A percentile compares a stretch with the other conserved stretches of the same genome.
These are phyloP conservation scores for Ceratocystis papillata DNA, from an alignment of 2,329 filamentous ascomycete genomes.

Conservation along the genomic window DNA sequence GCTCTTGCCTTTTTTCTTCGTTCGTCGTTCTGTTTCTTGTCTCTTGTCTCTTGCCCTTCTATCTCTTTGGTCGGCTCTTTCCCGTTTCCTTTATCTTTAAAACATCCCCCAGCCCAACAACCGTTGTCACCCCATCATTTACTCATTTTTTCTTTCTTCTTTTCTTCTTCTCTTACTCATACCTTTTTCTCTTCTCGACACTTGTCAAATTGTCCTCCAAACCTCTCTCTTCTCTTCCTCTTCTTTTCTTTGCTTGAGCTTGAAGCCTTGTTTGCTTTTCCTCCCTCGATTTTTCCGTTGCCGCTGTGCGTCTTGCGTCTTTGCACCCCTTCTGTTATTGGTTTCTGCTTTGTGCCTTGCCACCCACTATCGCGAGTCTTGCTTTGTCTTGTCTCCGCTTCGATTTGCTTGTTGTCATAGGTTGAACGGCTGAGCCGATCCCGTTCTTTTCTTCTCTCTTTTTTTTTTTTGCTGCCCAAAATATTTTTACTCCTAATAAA, in stretches of 20 bases:
- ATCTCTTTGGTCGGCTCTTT: not conserved
- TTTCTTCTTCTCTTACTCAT: not conserved
- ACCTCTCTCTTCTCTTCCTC: not conserved
- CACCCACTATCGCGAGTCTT: conserved; percentile 10
- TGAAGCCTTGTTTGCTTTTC: conserved; percentile 11
- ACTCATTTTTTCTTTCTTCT: not conserved
- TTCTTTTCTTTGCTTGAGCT: not conserved
- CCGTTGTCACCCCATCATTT: not conserved
- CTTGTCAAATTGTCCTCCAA: not conserved
- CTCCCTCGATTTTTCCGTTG: conserved; percentile 7
- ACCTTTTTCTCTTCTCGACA: not conserved
- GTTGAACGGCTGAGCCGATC: conserved; percentile 22
- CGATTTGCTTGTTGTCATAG: not conserved
- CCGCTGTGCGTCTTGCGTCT: not conserved
- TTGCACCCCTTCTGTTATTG: not conserved
- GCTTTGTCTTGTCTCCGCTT: too few species aligned
- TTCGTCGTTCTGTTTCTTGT: too few species aligned
- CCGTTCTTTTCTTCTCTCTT: conserved; percentile 9
- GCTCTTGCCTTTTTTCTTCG: not conserved
- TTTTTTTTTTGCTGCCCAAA: conserved; percentile 14
- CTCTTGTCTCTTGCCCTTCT: too few species aligned
- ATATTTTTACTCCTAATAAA: not conserved
- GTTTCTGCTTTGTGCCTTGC: not conserved
- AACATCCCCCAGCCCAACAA: conserved; percentile 8
- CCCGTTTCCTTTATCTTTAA: conserved; percentile 9